phyloP scores from a whole-genome alignment of 306 rosid genomes.

The Cyclanthera cordifolia region DNA sequence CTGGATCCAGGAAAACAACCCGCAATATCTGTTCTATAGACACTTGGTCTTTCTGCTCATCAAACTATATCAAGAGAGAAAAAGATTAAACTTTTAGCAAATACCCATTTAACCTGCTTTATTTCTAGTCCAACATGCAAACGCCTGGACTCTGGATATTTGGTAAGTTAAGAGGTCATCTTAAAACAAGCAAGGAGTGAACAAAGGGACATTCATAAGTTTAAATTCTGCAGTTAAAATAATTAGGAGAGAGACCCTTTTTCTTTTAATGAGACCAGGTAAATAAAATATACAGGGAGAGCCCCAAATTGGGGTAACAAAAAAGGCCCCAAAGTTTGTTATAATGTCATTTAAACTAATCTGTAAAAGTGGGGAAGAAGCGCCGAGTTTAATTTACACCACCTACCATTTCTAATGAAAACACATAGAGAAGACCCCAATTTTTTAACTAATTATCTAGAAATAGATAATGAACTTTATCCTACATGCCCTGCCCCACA shows the following conservation, averaged over 20 bases:
- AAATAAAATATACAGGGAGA: background rate
- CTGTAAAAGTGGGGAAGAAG: background rate
- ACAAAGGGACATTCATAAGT: background rate
- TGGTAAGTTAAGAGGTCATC: background rate
- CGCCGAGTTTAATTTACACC: background rate
- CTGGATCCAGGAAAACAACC: slow-evolving; percentile 81
- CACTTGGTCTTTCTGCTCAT: slow-evolving; percentile 88
- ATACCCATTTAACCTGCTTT: background rate
- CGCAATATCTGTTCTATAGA: slow-evolving; percentile 78
- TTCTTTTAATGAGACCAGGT: background rate
- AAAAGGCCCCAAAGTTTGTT: background rate
- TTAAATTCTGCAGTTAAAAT: background rate
- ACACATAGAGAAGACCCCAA: background rate
- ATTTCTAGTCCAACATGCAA: background rate
- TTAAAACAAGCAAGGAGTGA: background rate
- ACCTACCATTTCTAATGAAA: background rate
- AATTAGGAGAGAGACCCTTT: background rate
- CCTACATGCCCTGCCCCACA: background rate
- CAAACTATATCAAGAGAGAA: slow-evolving; percentile 45
- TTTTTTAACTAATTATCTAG: background rate
- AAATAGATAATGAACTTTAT: background rate
- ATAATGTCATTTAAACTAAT: background rate
- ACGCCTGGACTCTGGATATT: background rate
- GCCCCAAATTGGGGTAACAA: background rate
- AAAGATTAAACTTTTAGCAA: background rate